Evolutionary conservation across 2,329 filamentous ascomycete genomes (phyloP).

Genomic region (Basipetospora chlamydospora): DNA sequence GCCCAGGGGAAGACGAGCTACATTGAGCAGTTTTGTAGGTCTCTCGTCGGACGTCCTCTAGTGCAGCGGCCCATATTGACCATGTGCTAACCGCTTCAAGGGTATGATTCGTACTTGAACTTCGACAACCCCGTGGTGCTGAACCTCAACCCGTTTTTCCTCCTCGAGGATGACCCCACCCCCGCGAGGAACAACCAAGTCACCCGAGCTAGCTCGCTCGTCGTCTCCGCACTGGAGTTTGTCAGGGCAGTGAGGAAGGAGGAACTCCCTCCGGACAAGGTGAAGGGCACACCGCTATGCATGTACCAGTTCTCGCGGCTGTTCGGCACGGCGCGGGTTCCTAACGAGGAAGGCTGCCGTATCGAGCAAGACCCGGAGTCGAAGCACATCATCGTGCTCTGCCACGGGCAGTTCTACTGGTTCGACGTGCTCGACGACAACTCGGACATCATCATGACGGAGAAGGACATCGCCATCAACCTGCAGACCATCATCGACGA

Average conservation of each 20-base stretch:
- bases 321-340: conserved; percentile 88
- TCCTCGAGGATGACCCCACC: conserved; percentile 93
- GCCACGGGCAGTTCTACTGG: conserved; percentile 96
- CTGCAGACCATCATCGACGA: conserved; percentile 86
- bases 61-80: not conserved
- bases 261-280: conserved; percentile 76
- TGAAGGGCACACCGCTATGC: conserved; percentile 73
- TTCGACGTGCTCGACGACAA: conserved; percentile 95
- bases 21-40: conserved; percentile 95
- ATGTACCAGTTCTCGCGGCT: conserved; percentile 98
- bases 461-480: conserved; percentile 84
- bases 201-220: conserved; percentile 80
- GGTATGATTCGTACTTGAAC: conserved; percentile 98
- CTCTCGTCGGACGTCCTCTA: not conserved
- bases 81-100: conserved; percentile 26
- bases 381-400: conserved; percentile 85
- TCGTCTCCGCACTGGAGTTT: conserved; percentile 80
- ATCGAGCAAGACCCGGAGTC: conserved; percentile 91
- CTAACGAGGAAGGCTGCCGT: conserved; percentile 86
- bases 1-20: conserved; percentile 85
- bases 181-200: conserved; percentile 94
- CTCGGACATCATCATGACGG: conserved; percentile 90
- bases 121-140: conserved; percentile 95
- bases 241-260: conserved; percentile 86
- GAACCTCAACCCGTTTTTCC: conserved; percentile 94